Conservation (phyloP, 805 yeast genomes). For the Cyberlindnera xylosilytica region DNA sequence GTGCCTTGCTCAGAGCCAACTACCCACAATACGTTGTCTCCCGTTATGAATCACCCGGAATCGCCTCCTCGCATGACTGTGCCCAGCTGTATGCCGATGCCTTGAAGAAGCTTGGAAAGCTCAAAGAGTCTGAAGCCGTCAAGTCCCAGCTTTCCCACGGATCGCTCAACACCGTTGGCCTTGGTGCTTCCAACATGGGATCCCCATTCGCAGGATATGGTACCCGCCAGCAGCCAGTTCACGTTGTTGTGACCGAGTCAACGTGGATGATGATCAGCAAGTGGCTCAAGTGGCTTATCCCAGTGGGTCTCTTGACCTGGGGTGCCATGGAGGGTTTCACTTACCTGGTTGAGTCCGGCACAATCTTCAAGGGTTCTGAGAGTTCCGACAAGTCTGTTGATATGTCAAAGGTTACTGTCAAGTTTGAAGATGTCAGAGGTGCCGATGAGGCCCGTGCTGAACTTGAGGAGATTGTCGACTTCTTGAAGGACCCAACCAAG, state of each 20-base stretch:
- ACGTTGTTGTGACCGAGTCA: conserved; percentile 89
- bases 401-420: conserved; percentile 79
- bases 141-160: conserved; percentile 41
- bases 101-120: conserved; percentile 69
- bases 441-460: conserved; percentile 98
- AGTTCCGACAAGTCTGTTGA: conserved; percentile 77
- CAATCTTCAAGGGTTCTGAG: conserved; percentile 72
- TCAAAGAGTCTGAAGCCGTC: conserved; percentile 66
- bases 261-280: conserved; percentile 72
- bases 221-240: conserved; percentile 77
- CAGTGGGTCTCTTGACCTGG: conserved; percentile 75
- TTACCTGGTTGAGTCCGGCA: conserved; percentile 77
- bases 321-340: conserved; percentile 78
- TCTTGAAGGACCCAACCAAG: conserved; percentile 91
- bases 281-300: conserved; percentile 87
- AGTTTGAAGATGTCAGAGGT: conserved; percentile 92
- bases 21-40: conserved; percentile 97
- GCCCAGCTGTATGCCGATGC: conserved; percentile 79
- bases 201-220: conserved; percentile 40
- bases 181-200: conserved; percentile 10
- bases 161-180: conserved; percentile 9
- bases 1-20: conserved; percentile 66
- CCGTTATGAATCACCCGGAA: conserved; percentile 91
- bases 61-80: conserved; percentile 79
- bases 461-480: conserved; percentile 96